Conservation (phyloP, 2,329 filamentous ascomycete genomes). For the Alternaria triticimaculans region DNA sequence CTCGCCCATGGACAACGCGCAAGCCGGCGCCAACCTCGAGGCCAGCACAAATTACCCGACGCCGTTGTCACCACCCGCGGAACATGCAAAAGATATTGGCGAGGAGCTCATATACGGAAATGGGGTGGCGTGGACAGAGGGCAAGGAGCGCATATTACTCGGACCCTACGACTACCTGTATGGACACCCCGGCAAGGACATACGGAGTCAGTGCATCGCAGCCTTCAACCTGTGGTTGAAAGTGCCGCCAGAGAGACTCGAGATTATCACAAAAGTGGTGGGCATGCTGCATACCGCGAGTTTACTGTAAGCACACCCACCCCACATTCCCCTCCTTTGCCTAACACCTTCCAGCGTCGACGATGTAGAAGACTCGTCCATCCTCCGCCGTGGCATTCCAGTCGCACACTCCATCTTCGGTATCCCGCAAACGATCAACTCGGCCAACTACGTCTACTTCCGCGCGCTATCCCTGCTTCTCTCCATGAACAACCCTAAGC, state of each 20-base stretch:
- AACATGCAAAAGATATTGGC: slow-evolving; percentile 36
- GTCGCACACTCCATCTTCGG: slow-evolving; percentile 87
- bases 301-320: slow-evolving; percentile 59
- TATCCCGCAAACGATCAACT: slow-evolving; percentile 87
- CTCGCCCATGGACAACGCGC: slow-evolving; percentile 5
- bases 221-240: slow-evolving; percentile 83
- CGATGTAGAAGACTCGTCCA: slow-evolving; percentile 84
- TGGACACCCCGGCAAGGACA: slow-evolving; percentile 82
- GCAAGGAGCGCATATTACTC: slow-evolving; percentile 78
- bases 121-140: slow-evolving; percentile 66
- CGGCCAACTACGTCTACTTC: slow-evolving; percentile 90
- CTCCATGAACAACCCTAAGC: slow-evolving; percentile 70
- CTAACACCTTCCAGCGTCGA: slow-evolving; percentile 61
- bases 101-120: slow-evolving; percentile 53
- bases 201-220: slow-evolving; percentile 78
- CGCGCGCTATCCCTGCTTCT: slow-evolving; percentile 76
- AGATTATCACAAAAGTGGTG: slow-evolving; percentile 78
- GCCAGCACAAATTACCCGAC: slow-evolving; percentile 35
- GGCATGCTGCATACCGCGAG: slow-evolving; percentile 88
- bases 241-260: slow-evolving; percentile 72
- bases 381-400: slow-evolving; percentile 77
- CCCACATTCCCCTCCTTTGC: neutral
- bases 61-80: slow-evolving; percentile 37
- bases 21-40: slow-evolving; percentile 8
- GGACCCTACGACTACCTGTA: slow-evolving; percentile 84